These are phyloP conservation scores for Stramenopiles sp. DNA, from an alignment of 352 stramenopile species.

Conservation along the genomic window DNA sequence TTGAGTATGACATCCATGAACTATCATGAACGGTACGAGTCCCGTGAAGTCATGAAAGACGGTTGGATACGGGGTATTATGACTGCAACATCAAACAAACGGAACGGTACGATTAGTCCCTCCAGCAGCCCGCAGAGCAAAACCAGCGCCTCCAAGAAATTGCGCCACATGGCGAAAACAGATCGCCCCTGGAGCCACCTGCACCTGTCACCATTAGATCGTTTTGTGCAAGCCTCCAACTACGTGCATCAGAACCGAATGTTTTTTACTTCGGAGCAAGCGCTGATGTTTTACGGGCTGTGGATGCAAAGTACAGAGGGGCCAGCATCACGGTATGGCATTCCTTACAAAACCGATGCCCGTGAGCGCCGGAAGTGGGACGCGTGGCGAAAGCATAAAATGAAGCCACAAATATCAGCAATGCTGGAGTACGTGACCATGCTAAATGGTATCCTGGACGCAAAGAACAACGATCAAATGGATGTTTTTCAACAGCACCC, in stretches of 20 bases:
- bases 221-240: neutral
- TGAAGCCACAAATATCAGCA: conserved; percentile 9
- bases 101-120: no score
- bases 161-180: no score
- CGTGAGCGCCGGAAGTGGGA: neutral
- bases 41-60: no score
- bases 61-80: no score
- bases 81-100: no score
- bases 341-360: neutral
- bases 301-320: neutral
- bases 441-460: neutral
- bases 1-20: no score
- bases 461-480: neutral
- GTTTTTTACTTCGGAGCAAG: neutral
- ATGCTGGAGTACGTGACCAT: neutral
- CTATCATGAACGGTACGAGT: no score
- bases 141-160: no score
- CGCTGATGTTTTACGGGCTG: neutral
- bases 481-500: neutral
- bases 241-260: neutral
- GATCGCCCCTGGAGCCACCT: no score
- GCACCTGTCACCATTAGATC: no score
- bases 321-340: neutral
- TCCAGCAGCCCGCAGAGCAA: no score
- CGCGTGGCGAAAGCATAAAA: neutral